These are phyloP conservation scores for Rhodamnia rubescens DNA, from an alignment of 345 rosid species.

Conservation along the genomic window DNA sequence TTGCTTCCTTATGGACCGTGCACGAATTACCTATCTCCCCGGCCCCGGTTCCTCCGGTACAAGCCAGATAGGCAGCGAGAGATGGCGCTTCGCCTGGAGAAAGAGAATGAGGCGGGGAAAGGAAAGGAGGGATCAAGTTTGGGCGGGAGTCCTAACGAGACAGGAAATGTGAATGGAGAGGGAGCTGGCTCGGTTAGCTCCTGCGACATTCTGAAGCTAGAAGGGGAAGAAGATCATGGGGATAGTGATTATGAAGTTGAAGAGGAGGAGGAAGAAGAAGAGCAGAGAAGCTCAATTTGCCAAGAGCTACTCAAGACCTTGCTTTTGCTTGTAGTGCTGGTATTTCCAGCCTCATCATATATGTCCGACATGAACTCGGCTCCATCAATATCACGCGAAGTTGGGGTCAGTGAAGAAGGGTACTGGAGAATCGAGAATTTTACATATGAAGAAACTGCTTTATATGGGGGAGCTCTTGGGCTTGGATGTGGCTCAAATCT, in stretches of 20 bases:
- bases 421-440: conserved; percentile 8
- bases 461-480: neutral
- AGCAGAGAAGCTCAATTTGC: conserved; percentile 13
- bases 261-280: conserved; percentile 11
- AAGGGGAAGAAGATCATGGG: conserved; percentile 9
- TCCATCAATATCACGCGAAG: neutral
- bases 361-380: conserved; percentile 29
- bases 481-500: neutral
- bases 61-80: conserved; percentile 27
- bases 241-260: conserved; percentile 6
- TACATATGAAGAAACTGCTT: neutral
- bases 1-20: conserved; percentile 16
- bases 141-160: neutral
- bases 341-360: conserved; percentile 10
- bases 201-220: conserved; percentile 2
- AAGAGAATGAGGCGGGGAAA: conserved; percentile 6
- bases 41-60: conserved; percentile 36
- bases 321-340: conserved; percentile 15
- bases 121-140: neutral
- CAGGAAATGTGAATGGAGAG: neutral
- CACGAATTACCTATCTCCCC: conserved; percentile 20
- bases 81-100: conserved; percentile 10
- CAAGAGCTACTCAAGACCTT: conserved; percentile 8
- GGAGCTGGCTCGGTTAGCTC: conserved; percentile 4
- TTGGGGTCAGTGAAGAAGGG: conserved; percentile 3